phyloP scores from a whole-genome alignment of 352 stramenopile genomes.

The Pythium coloratum region DNA sequence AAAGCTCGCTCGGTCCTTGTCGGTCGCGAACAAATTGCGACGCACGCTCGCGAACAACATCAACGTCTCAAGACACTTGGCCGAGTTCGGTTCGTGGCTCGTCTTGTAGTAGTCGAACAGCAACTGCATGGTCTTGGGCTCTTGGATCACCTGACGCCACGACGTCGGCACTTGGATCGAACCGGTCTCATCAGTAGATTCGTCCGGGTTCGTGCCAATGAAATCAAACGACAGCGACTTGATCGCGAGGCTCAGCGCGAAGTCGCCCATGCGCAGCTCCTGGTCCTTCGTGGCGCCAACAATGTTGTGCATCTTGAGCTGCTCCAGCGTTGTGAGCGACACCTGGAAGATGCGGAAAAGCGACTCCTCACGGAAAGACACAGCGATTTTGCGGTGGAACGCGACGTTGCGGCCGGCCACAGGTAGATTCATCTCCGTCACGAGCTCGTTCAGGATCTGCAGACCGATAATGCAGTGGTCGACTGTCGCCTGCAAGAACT shows the following conservation, averaged over 20 bases:
- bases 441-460: constrained; percentile 97
- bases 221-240: constrained; percentile 99
- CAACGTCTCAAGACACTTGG: constrained; percentile 95
- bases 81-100: constrained; percentile 91
- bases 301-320: constrained; percentile 93
- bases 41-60: constrained; percentile 96
- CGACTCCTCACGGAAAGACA: constrained; percentile 97
- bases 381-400: constrained; percentile 97
- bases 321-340: constrained; percentile 94
- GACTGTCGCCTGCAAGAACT: constrained; percentile 96
- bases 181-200: constrained; percentile 96
- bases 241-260: constrained; percentile 91
- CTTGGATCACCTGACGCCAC: constrained; percentile 94
- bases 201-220: constrained; percentile 98
- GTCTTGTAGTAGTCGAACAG: constrained; percentile 97
- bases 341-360: constrained; percentile 97
- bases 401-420: constrained; percentile 94
- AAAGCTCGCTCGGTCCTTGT: constrained; percentile 95
- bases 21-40: constrained; percentile 95
- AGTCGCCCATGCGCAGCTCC: constrained; percentile 92
- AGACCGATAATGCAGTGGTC: constrained; percentile 98
- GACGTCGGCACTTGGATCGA: constrained; percentile 97
- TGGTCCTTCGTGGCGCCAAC: constrained; percentile 77
- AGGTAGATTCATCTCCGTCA: constrained; percentile 98
- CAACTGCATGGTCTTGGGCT: constrained; percentile 93